Base-by-base conservation (phyloP, 2,329 filamentous ascomycete species). In the Dissoconium aciculare region DNA sequence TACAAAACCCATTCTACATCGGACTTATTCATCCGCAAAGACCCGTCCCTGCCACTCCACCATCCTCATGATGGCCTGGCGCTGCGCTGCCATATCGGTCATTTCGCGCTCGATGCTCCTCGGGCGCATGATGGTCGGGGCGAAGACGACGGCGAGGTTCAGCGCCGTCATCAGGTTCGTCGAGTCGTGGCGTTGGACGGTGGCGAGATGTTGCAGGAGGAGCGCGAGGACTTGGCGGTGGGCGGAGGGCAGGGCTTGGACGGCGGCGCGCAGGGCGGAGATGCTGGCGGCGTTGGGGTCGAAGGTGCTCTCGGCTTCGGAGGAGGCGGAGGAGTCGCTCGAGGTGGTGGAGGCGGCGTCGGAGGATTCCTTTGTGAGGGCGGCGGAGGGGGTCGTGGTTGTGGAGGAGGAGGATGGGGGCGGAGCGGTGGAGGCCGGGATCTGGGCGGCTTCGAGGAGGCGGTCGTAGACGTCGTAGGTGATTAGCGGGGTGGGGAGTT, bases 81-180 rank as follows among this genome's bases (percentile, higher is more conserved):
- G 92, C 67, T 95, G 94, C 45, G 77, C 71, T 52, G 89, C 80
- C 66, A 93, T 92, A 53, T 98, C 89, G 16, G 77, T 87, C 74
- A 98, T 91, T 56, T 98, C 89, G 38, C 84, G 75, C 54, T 92
- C 83, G 38, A 95, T 70, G 48, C 78, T 87, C 51, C 75, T 68
- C 34, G 91, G 84, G 44, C 87, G 73, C 82, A 98, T 92, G 45
- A 98, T 91, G 1, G 89, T 98, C 5, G 89, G 89, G 5, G 89
- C 89, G 53, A 98, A 98, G 21, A 98, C 89, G 25, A 98, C 89
- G 3, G 89, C 84, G 38, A 95, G 62, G 52, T 98, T 98, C 58
- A 91, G 81, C 34, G 87, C 81, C 14, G 83, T 93, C 89, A 98
- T 98, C 54, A 94, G 57, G 51, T 95, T 95, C 53, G 91, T 79